phyloP scores from a whole-genome alignment of 2,329 filamentous ascomycete genomes.

The Hypoxylon sp. region DNA sequence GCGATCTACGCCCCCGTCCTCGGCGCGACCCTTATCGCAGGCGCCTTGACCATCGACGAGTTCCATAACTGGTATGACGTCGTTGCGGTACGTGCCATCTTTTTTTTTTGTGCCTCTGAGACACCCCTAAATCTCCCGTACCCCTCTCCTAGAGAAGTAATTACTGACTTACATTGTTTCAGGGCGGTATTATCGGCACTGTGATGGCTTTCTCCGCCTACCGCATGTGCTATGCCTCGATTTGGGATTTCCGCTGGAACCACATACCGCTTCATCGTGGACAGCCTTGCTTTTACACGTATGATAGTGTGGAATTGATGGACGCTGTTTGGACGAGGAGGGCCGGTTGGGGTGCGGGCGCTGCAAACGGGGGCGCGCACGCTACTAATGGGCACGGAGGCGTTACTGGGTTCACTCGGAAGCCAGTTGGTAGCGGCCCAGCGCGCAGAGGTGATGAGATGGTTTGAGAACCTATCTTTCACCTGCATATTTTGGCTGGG shows the following conservation, averaged over 20 bases:
- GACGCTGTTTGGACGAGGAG: constrained; percentile 71
- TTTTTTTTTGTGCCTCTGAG: background rate
- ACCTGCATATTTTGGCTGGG: background rate
- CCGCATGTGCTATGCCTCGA: constrained; percentile 75
- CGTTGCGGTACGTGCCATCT: background rate
- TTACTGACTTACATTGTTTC: constrained; percentile 64
- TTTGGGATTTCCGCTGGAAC: constrained; percentile 77
- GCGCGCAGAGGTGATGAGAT: constrained; percentile 47
- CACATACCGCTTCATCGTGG: constrained; percentile 75
- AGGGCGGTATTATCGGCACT: constrained; percentile 74
- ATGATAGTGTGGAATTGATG: constrained; percentile 63
- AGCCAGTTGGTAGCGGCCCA: constrained; percentile 44
- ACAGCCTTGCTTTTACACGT: constrained; percentile 66
- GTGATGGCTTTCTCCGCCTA: constrained; percentile 76
- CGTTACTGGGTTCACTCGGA: constrained; percentile 41
- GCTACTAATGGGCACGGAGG: constrained; percentile 33
- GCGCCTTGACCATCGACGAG: constrained; percentile 79
- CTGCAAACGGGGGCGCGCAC: constrained; percentile 48
- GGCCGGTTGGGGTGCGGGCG: constrained; percentile 70
- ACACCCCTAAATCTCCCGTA: background rate
- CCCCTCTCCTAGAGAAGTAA: background rate
- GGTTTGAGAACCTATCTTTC: constrained; percentile 40
- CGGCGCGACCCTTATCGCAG: constrained; percentile 76
- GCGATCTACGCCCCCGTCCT: constrained; percentile 76
- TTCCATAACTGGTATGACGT: constrained; percentile 80